phyloP scores from a whole-genome alignment of 768 basidiomycete species.

The Kondoa malvinella region DNA sequence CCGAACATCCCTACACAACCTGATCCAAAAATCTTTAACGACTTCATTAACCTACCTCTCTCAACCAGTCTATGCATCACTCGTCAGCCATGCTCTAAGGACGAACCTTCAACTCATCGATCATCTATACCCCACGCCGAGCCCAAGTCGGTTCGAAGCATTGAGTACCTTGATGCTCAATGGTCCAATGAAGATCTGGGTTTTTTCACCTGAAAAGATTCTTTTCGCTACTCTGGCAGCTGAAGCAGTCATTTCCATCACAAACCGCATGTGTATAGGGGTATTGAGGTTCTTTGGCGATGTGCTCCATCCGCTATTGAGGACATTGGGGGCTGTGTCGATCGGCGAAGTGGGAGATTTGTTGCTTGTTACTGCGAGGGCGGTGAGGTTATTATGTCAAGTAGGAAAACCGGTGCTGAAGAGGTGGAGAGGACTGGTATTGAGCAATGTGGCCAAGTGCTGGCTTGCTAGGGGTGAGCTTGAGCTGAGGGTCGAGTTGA shows the following conservation, averaged over 20 bases:
- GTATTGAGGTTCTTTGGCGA: background rate
- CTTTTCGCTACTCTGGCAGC: constrained; percentile 1
- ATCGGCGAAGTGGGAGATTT: background rate
- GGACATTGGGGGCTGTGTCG: background rate
- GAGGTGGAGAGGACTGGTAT: constrained; percentile 15
- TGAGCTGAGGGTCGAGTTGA: constrained; percentile 2
- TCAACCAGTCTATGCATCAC: background rate
- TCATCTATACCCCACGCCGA: constrained; percentile 7
- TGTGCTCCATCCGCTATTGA: background rate
- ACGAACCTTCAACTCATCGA: constrained; percentile 14
- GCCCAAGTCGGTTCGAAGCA: background rate
- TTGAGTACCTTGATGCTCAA: background rate
- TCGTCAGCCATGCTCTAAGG: constrained; percentile 8
- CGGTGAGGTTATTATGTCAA: background rate
- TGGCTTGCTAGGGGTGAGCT: constrained; percentile 8
- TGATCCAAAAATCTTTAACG: constrained; percentile 15
- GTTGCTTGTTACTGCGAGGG: background rate
- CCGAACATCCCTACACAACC: constrained; percentile 4
- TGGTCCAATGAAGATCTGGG: constrained; percentile 1
- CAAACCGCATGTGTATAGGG: background rate
- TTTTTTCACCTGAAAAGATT: constrained; percentile 2
- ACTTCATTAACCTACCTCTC: constrained; percentile 12
- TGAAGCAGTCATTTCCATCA: background rate
- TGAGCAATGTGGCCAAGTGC: constrained; percentile 8
- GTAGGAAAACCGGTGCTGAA: background rate